These are phyloP conservation scores for Fonsecaea monophora DNA, from an alignment of 2,329 filamentous ascomycete genomes.

Conservation along the genomic window DNA sequence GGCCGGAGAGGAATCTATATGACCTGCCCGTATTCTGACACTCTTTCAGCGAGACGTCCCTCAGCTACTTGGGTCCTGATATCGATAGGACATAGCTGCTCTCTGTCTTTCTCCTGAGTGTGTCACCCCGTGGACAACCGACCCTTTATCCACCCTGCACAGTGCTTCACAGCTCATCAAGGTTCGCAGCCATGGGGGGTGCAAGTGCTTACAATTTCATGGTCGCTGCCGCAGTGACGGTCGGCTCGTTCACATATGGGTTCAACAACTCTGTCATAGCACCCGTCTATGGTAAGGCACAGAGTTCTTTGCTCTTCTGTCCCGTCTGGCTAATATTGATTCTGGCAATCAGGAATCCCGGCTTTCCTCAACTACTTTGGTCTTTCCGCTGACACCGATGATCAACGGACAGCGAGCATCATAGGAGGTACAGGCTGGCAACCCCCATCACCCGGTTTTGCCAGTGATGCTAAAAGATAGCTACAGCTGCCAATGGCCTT, in stretches of 20 bases:
- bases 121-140: too few relatives aligned
- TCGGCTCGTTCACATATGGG: not conserved
- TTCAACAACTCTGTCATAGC: not conserved
- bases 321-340: not conserved
- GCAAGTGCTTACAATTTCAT: not conserved
- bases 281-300: not conserved
- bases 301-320: not conserved
- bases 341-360: not conserved
- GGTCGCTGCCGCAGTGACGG: not conserved
- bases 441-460: too few relatives aligned
- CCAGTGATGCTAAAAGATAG: not conserved
- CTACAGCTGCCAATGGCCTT: slow-evolving; percentile 5
- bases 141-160: too few relatives aligned
- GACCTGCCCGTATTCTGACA: too few relatives aligned
- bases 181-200: not conserved
- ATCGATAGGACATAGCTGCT: too few relatives aligned
- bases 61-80: too few relatives aligned
- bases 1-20: too few relatives aligned
- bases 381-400: not conserved
- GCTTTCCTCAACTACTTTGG: not conserved
- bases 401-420: not conserved
- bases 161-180: too few relatives aligned
- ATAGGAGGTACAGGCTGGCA: not conserved
- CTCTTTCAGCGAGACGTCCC: too few relatives aligned
- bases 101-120: too few relatives aligned